phyloP scores from a whole-genome alignment of 495 filamentous ascomycete genomes.

The Tuber umbilicatum region DNA sequence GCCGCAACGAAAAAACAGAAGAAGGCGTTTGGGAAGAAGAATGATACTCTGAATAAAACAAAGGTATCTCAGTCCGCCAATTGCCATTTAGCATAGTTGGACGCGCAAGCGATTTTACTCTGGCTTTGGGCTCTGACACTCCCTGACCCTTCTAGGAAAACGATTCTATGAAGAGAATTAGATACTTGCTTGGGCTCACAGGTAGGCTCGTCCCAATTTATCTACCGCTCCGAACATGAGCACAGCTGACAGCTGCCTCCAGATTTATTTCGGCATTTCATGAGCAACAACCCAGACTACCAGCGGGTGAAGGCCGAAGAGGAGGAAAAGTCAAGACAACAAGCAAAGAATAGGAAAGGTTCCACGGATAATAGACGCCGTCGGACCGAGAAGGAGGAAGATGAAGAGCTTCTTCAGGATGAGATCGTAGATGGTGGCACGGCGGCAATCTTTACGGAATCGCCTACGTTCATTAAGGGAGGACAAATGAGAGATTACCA shows the following conservation, averaged over 20 bases:
- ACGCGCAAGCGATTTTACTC: conserved; percentile 20
- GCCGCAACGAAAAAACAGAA: conserved; percentile 82
- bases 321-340: conserved; percentile 62
- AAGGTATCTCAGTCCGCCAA: conserved; percentile 56
- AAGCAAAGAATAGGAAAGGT: conserved; percentile 66
- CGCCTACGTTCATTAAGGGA: conserved; percentile 77
- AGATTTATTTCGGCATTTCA: conserved; percentile 98
- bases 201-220: conserved; percentile 17
- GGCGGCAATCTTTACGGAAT: conserved; percentile 85
- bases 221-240: neutral
- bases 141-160: conserved; percentile 61
- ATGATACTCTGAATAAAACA: conserved; percentile 76
- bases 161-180: conserved; percentile 89
- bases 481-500: conserved; percentile 94
- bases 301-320: conserved; percentile 87
- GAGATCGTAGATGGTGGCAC: conserved; percentile 79
- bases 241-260: conserved; percentile 16
- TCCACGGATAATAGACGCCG: conserved; percentile 75
- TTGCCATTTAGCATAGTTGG: conserved; percentile 9
- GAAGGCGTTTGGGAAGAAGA: conserved; percentile 89
- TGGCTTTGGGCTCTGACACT: conserved; percentile 28
- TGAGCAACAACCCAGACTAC: conserved; percentile 89
- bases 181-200: conserved; percentile 89
- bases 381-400: conserved; percentile 94
- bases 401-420: conserved; percentile 87